phyloP scores from a whole-genome alignment of 164 flowering plant species.

The Nymphaea colorata region DNA sequence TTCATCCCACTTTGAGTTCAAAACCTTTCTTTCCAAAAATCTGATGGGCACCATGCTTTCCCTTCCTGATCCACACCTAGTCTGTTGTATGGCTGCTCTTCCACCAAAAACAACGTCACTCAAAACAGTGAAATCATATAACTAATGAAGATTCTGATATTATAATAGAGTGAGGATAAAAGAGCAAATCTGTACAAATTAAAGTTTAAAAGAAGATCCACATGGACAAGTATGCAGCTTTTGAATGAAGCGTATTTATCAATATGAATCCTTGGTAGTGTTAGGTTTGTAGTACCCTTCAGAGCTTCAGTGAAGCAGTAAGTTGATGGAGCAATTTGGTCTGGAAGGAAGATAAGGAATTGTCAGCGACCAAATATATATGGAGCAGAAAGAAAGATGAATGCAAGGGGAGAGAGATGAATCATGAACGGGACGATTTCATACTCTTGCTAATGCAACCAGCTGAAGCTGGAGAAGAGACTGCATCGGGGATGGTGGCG shows the following conservation, averaged over 20 bases:
- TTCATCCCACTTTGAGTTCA: slow-evolving; percentile 82
- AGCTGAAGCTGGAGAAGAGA: slow-evolving; percentile 48
- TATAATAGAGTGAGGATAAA: too few species aligned
- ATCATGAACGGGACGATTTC: neutral
- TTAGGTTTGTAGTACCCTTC: slow-evolving; percentile 29
- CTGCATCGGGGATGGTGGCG: slow-evolving; percentile 68
- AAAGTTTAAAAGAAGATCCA: neutral
- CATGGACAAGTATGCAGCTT: neutral
- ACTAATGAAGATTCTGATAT: too few species aligned
- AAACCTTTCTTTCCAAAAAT: slow-evolving; percentile 42
- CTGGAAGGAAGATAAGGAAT: slow-evolving; percentile 18
- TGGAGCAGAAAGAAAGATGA: neutral
- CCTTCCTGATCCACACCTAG: slow-evolving; percentile 41
- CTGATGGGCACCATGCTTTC: slow-evolving; percentile 38
- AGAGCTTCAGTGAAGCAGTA: slow-evolving; percentile 76
- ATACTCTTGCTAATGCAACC: slow-evolving; percentile 60
- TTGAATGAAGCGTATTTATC: neutral
- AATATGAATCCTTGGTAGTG: neutral
- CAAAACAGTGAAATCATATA: too few species aligned
- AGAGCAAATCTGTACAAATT: neutral
- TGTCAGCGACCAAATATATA: neutral
- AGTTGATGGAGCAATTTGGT: slow-evolving; percentile 72
- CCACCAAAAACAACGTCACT: neutral
- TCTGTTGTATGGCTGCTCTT: slow-evolving; percentile 51
- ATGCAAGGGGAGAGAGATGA: neutral